These are phyloP conservation scores for Tulasnella sp. DNA, from an alignment of 768 basidiomycete species.

Conservation along the genomic window DNA sequence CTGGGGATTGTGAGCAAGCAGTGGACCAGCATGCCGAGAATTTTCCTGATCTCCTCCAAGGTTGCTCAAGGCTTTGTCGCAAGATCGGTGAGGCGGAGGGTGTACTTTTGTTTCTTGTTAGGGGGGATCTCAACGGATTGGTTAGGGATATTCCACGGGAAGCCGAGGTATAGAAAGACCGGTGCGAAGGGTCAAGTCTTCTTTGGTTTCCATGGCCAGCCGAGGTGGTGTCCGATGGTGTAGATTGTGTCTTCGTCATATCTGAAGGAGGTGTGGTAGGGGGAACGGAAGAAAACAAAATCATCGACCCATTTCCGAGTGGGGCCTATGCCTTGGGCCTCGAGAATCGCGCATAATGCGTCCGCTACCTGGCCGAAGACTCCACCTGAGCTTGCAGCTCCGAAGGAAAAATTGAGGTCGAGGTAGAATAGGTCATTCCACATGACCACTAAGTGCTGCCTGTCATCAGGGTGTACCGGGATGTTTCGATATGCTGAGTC, in stretches of 20 bases:
- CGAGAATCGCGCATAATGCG: slow-evolving; percentile 25
- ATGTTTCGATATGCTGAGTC: slow-evolving; percentile 27
- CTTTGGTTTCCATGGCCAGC: slow-evolving; percentile 28
- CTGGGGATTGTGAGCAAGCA: too few relatives aligned
- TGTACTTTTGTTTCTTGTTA: slow-evolving; percentile 25
- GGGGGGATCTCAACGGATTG: slow-evolving; percentile 26
- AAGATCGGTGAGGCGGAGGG: slow-evolving; percentile 20
- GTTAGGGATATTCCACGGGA: slow-evolving; percentile 25
- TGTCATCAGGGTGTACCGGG: slow-evolving; percentile 25
- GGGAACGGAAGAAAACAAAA: slow-evolving; percentile 24
- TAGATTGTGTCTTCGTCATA: slow-evolving; percentile 23
- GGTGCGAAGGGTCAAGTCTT: slow-evolving; percentile 24
- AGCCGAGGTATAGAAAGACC: slow-evolving; percentile 29
- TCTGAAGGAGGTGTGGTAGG: slow-evolving; percentile 17
- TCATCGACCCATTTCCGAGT: slow-evolving; percentile 34
- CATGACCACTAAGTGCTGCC: slow-evolving; percentile 20
- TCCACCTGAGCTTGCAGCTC: slow-evolving; percentile 22
- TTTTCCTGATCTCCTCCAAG: too few relatives aligned
- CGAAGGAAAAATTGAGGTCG: slow-evolving; percentile 27
- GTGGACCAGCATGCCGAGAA: too few relatives aligned
- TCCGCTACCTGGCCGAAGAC: slow-evolving; percentile 27
- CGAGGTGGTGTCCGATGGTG: slow-evolving; percentile 19
- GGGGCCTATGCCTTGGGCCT: slow-evolving; percentile 12
- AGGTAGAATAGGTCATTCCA: slow-evolving; percentile 24
- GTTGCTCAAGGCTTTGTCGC: too few relatives aligned